Conservation (phyloP, 805 yeast genomes). For the Yamadazyma olivae region DNA sequence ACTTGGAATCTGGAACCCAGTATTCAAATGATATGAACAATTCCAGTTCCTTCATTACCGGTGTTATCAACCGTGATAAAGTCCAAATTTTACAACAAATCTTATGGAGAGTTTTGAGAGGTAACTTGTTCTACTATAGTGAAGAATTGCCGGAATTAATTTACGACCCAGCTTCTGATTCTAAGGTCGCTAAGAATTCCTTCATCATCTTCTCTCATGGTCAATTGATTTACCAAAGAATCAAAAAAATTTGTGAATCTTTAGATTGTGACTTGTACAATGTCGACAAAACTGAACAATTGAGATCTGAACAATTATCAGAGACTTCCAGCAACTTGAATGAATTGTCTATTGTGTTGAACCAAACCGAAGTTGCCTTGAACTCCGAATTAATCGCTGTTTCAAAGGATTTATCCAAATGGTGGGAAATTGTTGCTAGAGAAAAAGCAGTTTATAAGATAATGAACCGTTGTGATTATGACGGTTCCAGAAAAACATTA, state of each 20-base stretch:
- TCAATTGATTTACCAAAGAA: constrained; percentile 62
- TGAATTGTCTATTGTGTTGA: constrained; percentile 34
- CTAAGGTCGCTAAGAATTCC: constrained; percentile 66
- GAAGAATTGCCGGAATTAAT: constrained; percentile 69
- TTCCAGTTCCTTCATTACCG: constrained; percentile 54
- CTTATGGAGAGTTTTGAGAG: constrained; percentile 89
- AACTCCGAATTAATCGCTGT: constrained; percentile 75
- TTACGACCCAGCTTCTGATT: constrained; percentile 57
- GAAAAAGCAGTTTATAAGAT: constrained; percentile 83
- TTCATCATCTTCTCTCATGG: constrained; percentile 95
- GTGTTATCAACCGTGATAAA: constrained; percentile 74
- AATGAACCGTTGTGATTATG: constrained; percentile 77
- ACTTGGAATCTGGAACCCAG: constrained; percentile 13
- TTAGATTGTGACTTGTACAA: constrained; percentile 77
- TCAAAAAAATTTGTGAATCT: constrained; percentile 82
- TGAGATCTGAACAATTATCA: constrained; percentile 28
- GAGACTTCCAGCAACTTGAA: constrained; percentile 24
- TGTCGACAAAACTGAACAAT: constrained; percentile 41
- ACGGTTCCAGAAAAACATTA: constrained; percentile 77
- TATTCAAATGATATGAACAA: constrained; percentile 26
- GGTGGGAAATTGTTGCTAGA: constrained; percentile 61
- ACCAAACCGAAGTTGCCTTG: constrained; percentile 54
- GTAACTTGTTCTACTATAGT: constrained; percentile 78
- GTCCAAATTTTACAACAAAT: constrained; percentile 73
- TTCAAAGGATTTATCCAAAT: constrained; percentile 68